Percentiles rank a stretch among this genome's conserved stretches.
Evolutionary conservation across 2,329 filamentous ascomycete species (phyloP).

Genomic region (Diaporthe velutina): DNA sequence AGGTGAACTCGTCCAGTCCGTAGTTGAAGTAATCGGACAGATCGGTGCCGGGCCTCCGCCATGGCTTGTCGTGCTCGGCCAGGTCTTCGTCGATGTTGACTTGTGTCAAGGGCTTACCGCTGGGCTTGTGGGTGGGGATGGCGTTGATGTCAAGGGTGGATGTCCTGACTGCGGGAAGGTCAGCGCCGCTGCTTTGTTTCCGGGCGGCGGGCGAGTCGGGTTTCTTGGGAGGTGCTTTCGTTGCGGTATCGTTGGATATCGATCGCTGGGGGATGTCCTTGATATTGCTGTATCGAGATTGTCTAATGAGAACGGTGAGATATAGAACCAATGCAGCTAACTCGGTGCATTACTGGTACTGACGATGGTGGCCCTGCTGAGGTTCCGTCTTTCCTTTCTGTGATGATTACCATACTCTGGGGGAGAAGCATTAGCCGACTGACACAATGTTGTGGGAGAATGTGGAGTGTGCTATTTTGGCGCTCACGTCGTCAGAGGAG

Average conservation of each 20-base stretch:
- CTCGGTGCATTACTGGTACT: constrained; percentile 45
- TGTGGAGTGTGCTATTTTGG: not conserved
- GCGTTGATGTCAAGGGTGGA: constrained; percentile 89
- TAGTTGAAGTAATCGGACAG: constrained; percentile 99
- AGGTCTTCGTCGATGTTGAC: constrained; percentile 82
- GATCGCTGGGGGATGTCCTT: constrained; percentile 74
- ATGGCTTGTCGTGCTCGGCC: constrained; percentile 88
- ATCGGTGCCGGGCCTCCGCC: constrained; percentile 94
- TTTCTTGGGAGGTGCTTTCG: constrained; percentile 60
- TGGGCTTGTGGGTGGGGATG: constrained; percentile 81
- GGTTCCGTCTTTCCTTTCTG: constrained; percentile 74
- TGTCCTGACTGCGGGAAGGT: constrained; percentile 74
- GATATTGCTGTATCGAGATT: constrained; percentile 74
- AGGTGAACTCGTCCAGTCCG: constrained; percentile 98
- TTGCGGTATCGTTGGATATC: constrained; percentile 62
- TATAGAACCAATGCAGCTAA: no score
- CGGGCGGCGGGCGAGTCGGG: constrained; percentile 19
- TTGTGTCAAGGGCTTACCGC: constrained; percentile 85
- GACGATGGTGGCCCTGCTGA: constrained; percentile 71
- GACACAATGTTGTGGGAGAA: not conserved
- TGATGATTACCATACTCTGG: constrained; percentile 78
- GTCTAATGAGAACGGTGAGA: constrained; percentile 53
- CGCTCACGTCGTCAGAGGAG: constrained; percentile 54
- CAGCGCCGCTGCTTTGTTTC: constrained; percentile 38
- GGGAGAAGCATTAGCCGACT: constrained; percentile 22